Base-by-base conservation (phyloP, 345 rosid genomes). In the Aethionema arabicum region DNA sequence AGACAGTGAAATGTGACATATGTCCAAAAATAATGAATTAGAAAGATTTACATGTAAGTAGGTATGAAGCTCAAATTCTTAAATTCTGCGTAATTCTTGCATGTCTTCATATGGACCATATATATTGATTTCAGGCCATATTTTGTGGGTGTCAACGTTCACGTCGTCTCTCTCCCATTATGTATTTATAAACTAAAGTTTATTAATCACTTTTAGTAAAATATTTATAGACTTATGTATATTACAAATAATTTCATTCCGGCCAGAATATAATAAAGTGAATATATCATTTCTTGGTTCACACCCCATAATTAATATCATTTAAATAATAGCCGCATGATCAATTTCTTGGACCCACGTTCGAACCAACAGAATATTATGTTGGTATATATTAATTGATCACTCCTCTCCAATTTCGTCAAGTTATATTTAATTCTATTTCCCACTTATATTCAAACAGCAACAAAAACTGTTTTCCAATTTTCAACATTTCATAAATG, bases 311-410 rank as follows among this genome's bases (percentile, higher is more conserved):
- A 45, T 53, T 43, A 30, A 68, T 27, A 6, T 53, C 47, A 61
- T 30, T 47, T 8, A 21, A 54, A 61, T 55, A 46, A 61, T n/a
- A 69, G 52, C 68, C 63, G 43, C 52, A 62, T 31, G 73, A 46
- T 61, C 67, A 38, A 41, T 45, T 61, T 68, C 50, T 46, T 69
- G 56, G 67, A 69, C 56, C 73, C 73, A 69, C 67, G 68, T 61
- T 52, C 7, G 40, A 52, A 43, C 54, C 55, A 51, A 59, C 47
- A 70, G 11, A 55, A 69, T 62, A 55, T 62, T 62, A 54, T 47
- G 51, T 39, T 62, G 45, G 4, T 1, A 33, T 69, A 47, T 69
- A 62, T 61, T 61, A 69, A 69, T 47, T 13, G 10, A 45, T n/a
- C 27, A 62, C 68, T 55, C 64, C 7, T 62, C 59, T 45, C 12